A percentile compares a stretch with the other conserved stretches of the same genome.
Evolutionary conservation across 768 basidiomycete genomes (phyloP).

Genomic region (Trametes sanguinea): DNA sequence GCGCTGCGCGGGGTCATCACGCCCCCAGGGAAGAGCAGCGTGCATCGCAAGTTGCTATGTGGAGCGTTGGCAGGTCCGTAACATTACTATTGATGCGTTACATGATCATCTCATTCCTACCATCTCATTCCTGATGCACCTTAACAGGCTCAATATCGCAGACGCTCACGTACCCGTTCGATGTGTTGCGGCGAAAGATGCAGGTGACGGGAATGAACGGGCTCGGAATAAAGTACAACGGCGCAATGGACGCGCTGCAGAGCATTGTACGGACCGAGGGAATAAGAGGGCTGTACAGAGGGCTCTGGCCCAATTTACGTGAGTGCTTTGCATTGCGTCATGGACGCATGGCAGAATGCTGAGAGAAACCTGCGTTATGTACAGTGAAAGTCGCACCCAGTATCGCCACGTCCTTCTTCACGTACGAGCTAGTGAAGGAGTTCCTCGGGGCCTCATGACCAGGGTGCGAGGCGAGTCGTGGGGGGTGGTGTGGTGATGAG

Average conservation of each 20-base stretch:
- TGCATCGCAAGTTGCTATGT: slow-evolving; percentile 72
- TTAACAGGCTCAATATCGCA: slow-evolving; percentile 81
- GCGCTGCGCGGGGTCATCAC: slow-evolving; percentile 72
- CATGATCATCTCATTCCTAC: slow-evolving; percentile 5
- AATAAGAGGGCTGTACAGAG: slow-evolving; percentile 74
- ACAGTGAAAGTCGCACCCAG: slow-evolving; percentile 90
- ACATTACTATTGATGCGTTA: neutral
- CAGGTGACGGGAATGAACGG: slow-evolving; percentile 82
- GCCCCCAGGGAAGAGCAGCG: slow-evolving; percentile 75
- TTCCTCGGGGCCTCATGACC: slow-evolving; percentile 42
- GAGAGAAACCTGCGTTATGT: slow-evolving; percentile 3
- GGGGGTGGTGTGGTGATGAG: neutral
- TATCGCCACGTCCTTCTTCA: slow-evolving; percentile 85
- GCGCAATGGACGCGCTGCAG: slow-evolving; percentile 76
- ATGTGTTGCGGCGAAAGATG: slow-evolving; percentile 94
- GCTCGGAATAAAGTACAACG: slow-evolving; percentile 67
- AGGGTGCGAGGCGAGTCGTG: neutral
- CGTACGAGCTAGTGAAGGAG: slow-evolving; percentile 70
- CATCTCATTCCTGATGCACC: slow-evolving; percentile 8
- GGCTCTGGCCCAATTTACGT: slow-evolving; percentile 89
- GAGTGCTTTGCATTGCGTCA: slow-evolving; percentile 38
- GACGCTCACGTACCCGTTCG: slow-evolving; percentile 94
- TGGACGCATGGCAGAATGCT: slow-evolving; percentile 7
- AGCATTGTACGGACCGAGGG: slow-evolving; percentile 77
- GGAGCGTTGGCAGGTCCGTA: slow-evolving; percentile 81